phyloP scores from a whole-genome alignment of 768 basidiomycete species.

The Saitozyma podzolica region DNA sequence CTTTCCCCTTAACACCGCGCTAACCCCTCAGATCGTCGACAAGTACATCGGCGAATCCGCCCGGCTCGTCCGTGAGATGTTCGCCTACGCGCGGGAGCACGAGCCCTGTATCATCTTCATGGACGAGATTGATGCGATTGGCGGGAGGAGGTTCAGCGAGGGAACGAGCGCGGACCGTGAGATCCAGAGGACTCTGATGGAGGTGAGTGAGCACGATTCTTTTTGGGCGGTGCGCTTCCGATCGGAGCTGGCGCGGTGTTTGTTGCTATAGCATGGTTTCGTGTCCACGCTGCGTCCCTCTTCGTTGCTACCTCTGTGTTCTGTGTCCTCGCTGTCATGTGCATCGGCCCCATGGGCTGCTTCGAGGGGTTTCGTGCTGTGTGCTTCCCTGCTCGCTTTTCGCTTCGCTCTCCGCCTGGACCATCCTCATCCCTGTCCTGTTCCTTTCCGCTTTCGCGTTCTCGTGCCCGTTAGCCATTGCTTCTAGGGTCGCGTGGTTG shows the following conservation, averaged over 20 bases:
- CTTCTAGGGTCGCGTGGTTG: too few relatives aligned
- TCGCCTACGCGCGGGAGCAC: constrained; percentile 94
- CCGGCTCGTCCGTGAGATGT: constrained; percentile 96
- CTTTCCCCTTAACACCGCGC: neutral
- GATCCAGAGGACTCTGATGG: constrained; percentile 98
- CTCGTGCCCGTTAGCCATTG: too few relatives aligned
- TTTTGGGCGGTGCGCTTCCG: neutral
- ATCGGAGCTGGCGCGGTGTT: neutral
- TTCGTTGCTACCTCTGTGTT: too few relatives aligned
- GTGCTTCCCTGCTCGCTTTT: too few relatives aligned
- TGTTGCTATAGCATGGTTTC: too few relatives aligned
- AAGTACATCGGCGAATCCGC: constrained; percentile 98
- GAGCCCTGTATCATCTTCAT: constrained; percentile 99
- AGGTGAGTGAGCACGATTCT: constrained; percentile 57
- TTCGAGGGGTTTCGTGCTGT: neutral
- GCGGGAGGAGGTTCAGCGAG: constrained; percentile 85
- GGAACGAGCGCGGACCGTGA: constrained; percentile 97
- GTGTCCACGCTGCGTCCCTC: too few relatives aligned
- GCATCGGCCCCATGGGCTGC: too few relatives aligned
- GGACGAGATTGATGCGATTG: constrained; percentile 87
- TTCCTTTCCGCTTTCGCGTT: too few relatives aligned
- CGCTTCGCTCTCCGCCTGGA: too few relatives aligned
- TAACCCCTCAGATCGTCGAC: constrained; percentile 52
- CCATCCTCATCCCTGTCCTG: too few relatives aligned
- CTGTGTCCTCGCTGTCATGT: too few relatives aligned